These are phyloP conservation scores for Malus domestica DNA, from an alignment of 306 rosid genomes.

Conservation along the genomic window ASM211411v1 NC_041803.1:15104001-15104500, in stretches of 20 bases:
- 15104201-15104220: no score
- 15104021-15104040: not conserved
- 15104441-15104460: no score
- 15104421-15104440: not conserved
- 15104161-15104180: not conserved
- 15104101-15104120: not conserved
- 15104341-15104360: not conserved
- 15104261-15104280: no score
- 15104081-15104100: not conserved
- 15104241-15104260: not conserved
- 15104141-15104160: not conserved
- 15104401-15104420: not conserved
- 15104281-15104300: no score
- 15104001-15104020: not conserved
- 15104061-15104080: not conserved
- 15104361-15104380: not conserved
- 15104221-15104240: not conserved
- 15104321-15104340: not conserved
- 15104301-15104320: no score
- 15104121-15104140: not conserved
- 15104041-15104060: not conserved
- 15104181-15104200: not conserved
- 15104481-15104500: not conserved
- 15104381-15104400: not conserved
- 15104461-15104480: not conserved